Evolutionary conservation across 2,329 filamentous ascomycete species (phyloP).

Genomic region (Botrytis squamosa): DNA sequence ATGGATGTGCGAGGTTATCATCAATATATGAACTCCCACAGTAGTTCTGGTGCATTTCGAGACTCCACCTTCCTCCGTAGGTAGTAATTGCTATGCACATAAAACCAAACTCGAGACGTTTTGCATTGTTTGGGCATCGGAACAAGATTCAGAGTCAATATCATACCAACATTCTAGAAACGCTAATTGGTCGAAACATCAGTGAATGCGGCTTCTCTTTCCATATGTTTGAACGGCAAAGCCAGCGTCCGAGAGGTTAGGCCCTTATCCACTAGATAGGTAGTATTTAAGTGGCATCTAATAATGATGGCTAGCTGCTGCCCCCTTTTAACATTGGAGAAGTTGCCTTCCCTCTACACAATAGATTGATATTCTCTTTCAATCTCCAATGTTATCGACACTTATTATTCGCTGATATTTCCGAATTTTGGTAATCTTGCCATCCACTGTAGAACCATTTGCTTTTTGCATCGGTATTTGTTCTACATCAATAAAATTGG

Average conservation of each 20-base stretch:
- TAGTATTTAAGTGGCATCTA: not conserved
- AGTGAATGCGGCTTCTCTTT: constrained; percentile 12
- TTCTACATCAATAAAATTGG: not conserved
- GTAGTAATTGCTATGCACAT: not conserved
- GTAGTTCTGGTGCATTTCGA: not conserved
- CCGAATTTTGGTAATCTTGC: not conserved
- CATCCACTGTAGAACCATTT: not conserved
- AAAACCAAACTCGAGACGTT: not conserved
- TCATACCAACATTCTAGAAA: not conserved
- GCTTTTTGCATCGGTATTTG: not conserved
- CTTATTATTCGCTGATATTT: not conserved
- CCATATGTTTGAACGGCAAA: constrained; percentile 11
- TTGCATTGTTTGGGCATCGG: not conserved
- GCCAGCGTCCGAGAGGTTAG: constrained; percentile 10
- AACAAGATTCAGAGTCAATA: not conserved
- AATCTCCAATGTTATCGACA: not conserved
- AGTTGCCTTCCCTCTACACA: not conserved
- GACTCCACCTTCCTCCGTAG: not conserved
- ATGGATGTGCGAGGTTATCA: not conserved
- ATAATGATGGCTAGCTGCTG: not conserved
- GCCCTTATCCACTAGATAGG: not conserved
- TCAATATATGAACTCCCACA: not conserved
- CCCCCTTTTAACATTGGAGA: not conserved
- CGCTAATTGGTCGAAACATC: not conserved
- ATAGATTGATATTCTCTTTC: not conserved